Conservation (phyloP, 352 stramenopile species). For the Phytophthora sansomeana region DNA sequence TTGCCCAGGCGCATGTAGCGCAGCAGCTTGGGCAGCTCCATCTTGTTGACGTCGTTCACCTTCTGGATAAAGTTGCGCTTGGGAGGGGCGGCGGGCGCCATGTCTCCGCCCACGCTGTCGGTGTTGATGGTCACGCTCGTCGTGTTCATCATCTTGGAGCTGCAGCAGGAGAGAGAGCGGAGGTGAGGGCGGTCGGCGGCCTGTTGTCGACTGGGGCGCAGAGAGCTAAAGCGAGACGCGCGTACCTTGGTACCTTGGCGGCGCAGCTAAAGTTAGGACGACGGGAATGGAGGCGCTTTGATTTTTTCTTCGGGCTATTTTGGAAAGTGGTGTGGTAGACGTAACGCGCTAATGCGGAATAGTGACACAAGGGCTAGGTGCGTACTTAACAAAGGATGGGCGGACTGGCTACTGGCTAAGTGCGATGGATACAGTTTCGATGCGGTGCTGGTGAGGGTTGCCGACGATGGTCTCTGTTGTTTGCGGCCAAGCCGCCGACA, state of each 20-base stretch:
- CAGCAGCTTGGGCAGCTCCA: slow-evolving; percentile 89
- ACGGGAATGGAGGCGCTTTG: slow-evolving; percentile 19
- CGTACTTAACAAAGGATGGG: slow-evolving; percentile 10
- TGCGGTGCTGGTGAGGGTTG: no score
- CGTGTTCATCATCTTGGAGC: slow-evolving; percentile 65
- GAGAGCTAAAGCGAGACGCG: background rate
- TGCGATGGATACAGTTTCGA: slow-evolving; percentile 20
- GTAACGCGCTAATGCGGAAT: background rate
- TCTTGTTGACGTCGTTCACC: slow-evolving; percentile 91
- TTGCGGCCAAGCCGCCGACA: no score
- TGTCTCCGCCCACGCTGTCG: slow-evolving; percentile 71
- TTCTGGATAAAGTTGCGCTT: slow-evolving; percentile 83
- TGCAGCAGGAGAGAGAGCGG: slow-evolving; percentile 2
- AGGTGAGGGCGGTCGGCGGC: slow-evolving; percentile 18
- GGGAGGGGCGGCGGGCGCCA: slow-evolving; percentile 51
- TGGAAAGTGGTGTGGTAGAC: slow-evolving; percentile 10
- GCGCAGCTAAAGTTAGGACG: slow-evolving; percentile 31
- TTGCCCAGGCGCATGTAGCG: slow-evolving; percentile 89
- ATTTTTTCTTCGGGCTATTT: slow-evolving; percentile 1
- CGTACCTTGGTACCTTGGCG: slow-evolving; percentile 5
- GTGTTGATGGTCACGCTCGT: slow-evolving; percentile 83
- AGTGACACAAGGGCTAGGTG: slow-evolving; percentile 1
- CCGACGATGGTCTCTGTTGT: background rate
- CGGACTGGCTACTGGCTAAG: slow-evolving; percentile 25
- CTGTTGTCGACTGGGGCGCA: slow-evolving; percentile 28